Base-by-base conservation (phyloP, 1,284 basidiomycete species). In the Clitocybe nebularis region DNA sequence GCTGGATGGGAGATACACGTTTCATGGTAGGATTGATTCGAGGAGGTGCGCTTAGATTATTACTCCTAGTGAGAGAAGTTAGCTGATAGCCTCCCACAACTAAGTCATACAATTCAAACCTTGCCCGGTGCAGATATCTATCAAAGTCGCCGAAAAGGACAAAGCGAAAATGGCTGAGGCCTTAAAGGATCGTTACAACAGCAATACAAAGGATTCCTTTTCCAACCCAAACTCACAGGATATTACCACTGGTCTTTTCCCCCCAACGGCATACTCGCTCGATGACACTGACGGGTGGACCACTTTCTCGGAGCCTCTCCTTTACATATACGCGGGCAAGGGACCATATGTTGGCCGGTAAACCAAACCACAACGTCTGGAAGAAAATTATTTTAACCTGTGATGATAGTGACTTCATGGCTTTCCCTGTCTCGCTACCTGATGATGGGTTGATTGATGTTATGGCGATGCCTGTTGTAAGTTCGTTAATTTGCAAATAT, bases 1-100 rank as follows among this genome's bases (percentile, higher is more conserved):
- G 95, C 2, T 96, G 91, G 82, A 84, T 99, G 78, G 95, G 95
- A n/a, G 89, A 93, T 59, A 72, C 78, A 5, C 83, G 95, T 1
- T 99, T 98, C 64, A 59, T 89, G n/a, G 70, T 84, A 40, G 93
- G 94, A 3, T 86, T 84, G 59, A 56, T 97, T 1, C 75, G 81
- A 40, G 90, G 86, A 54, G 54, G 84, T 84, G n/a, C n/a, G n/a
- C n/a, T n/a, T 54, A 52, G 75, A 8, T 16, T 3, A 11, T 16
- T n/a, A n/a, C n/a, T n/a, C n/a, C n/a, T n/a, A n/a, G n/a, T n/a
- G n/a, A n/a, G n/a, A n/a, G n/a, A n/a, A n/a, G n/a, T n/a, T n/a
- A n/a, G n/a, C n/a, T n/a, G n/a, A n/a, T n/a, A n/a, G n/a, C n/a
- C n/a, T n/a, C n/a, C n/a, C n/a, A n/a, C n/a, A n/a, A n/a, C 22